Evolutionary conservation across 768 basidiomycete genomes (phyloP), one percentile per base, ranked within the genome.

Genomic region (Leccinellum rugosiceps): DNA sequence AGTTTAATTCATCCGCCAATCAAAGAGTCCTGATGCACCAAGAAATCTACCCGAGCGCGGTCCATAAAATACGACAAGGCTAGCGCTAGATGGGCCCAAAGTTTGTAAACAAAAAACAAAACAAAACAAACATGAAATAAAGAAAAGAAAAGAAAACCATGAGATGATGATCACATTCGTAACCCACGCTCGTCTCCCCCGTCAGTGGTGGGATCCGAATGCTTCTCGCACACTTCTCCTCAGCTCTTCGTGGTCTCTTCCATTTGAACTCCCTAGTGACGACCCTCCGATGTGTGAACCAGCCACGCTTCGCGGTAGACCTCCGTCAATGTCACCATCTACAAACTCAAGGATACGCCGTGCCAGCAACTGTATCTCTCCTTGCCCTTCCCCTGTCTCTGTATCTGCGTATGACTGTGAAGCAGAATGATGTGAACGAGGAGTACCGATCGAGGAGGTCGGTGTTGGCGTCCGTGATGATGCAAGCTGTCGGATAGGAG

Each of bases 281-380:
- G 87, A 85, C 38, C 87, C 85, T 21, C 84, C 85, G 63, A 85
- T 76, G 58, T 90, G 87, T 26, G 87, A 88, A 17, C 78, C 82
- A 14, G 83, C 74, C 25, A 81, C 78, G 65, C 87, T 88, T 44
- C 82, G 83, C 6, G 85, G 80, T 53, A 82, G 74, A 35, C 80
- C 71, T 8, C 78, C 80, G 30, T 89, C 88, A 1, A 77, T 67
- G 49, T 90, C 90, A 26, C 83, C 83, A 43, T 96, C 92, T 17
- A 93, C 86, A 64, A 94, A 84, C 64, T 95, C 93, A 53, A 95
- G 74, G 52, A 97, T 97, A 61, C 92, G 83, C 46, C 88, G 79
- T 8, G 89, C 87, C 45, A 98, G 82, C 26, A 88, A 76, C 60
- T 92, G 87, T 61, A 98, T 98, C 76, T 98, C 96, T 35, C 90